A percentile compares a stretch with the other conserved stretches of the same genome.
These are phyloP conservation scores for Myrica gale DNA, from an alignment of 306 rosid species.

Conservation along the genomic window DNA sequence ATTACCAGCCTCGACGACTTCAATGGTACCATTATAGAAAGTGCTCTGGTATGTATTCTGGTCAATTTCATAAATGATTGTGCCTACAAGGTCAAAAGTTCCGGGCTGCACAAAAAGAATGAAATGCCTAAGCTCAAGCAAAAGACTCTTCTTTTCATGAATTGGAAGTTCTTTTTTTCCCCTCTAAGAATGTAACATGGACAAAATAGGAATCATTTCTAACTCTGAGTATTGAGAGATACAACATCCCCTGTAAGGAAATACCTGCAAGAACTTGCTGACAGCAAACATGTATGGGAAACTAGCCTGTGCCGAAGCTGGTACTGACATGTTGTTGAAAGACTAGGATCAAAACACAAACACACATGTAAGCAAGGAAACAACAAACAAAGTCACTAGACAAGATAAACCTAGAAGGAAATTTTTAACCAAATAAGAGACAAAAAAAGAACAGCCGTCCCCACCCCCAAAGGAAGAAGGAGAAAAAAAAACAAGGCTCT, in stretches of 20 bases:
- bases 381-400: neutral
- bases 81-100: constrained; percentile 84
- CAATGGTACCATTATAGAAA: constrained; percentile 83
- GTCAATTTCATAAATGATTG: constrained; percentile 73
- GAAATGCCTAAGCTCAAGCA: constrained; percentile 17
- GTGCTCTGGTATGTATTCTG: constrained; percentile 74
- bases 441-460: neutral
- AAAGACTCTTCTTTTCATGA: neutral
- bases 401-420: neutral
- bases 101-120: constrained; percentile 65
- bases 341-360: constrained; percentile 42
- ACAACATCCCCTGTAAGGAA: constrained; percentile 12
- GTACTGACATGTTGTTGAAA: constrained; percentile 72
- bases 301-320: constrained; percentile 75
- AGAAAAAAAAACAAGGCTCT: neutral
- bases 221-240: constrained; percentile 6
- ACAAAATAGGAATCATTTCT: constrained; percentile 9
- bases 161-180: neutral
- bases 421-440: neutral
- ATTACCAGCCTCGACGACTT: constrained; percentile 71
- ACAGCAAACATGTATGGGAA: constrained; percentile 83
- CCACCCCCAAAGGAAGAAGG: neutral
- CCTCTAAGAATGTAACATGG: neutral
- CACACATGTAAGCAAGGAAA: constrained; percentile 21
- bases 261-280: constrained; percentile 93